Percentiles rank a stretch among this genome's conserved stretches.
phyloP scores from a whole-genome alignment of 805 yeast genomes.

The Lipomyces mesembrius region DNA sequence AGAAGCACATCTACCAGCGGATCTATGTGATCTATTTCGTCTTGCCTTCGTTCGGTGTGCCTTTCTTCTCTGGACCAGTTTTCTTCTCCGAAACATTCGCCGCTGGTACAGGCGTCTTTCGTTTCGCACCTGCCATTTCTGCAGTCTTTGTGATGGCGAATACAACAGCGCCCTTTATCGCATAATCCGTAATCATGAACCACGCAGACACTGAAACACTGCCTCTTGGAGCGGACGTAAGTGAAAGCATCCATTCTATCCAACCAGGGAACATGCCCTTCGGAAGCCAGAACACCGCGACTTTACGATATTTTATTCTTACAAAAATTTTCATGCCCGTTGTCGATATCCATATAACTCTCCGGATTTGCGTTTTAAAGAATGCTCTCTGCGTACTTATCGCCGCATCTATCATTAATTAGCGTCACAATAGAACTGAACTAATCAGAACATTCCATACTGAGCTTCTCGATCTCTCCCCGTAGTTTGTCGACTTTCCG shows the following conservation, averaged over 20 bases:
- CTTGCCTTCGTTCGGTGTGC: neutral
- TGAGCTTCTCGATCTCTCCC: constrained; percentile 54
- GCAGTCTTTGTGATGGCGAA: constrained; percentile 4
- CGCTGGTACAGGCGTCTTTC: neutral
- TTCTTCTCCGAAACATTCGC: neutral
- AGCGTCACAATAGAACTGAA: neutral
- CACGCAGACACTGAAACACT: constrained; percentile 40
- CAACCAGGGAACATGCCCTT: constrained; percentile 58
- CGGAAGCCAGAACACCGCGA: constrained; percentile 64
- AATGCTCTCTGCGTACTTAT: constrained; percentile 24
- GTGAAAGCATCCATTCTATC: constrained; percentile 61
- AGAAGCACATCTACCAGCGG: neutral
- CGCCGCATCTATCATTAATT: constrained; percentile 5
- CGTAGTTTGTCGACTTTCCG: constrained; percentile 66
- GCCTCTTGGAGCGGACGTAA: constrained; percentile 60
- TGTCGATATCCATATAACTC: constrained; percentile 48
- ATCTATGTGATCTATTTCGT: neutral
- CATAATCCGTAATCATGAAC: constrained; percentile 38
- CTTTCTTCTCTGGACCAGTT: constrained; percentile 1
- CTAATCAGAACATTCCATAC: constrained; percentile 21
- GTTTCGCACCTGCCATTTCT: neutral
- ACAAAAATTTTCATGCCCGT: constrained; percentile 51
- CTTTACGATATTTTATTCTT: constrained; percentile 59
- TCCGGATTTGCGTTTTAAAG: constrained; percentile 47
- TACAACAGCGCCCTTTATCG: constrained; percentile 25